Conservation (phyloP, 257 asterid species). For the Mentha longifolia region DNA sequence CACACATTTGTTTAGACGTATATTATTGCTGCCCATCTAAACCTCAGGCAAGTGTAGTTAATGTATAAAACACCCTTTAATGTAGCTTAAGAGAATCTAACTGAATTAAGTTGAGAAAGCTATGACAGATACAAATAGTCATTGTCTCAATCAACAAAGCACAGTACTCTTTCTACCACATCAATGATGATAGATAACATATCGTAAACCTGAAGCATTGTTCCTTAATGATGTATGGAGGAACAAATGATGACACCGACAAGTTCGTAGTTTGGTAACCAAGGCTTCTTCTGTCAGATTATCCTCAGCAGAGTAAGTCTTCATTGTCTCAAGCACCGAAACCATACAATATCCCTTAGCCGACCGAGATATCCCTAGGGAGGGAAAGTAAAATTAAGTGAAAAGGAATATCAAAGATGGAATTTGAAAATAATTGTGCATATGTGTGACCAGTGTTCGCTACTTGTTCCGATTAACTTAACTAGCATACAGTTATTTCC, state of each 20-base stretch:
- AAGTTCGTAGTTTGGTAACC: constrained; percentile 91
- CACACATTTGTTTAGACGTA: neutral
- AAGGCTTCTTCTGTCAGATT: constrained; percentile 95
- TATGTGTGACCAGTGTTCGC: neutral
- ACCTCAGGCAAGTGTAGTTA: neutral
- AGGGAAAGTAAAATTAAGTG: constrained; percentile 31
- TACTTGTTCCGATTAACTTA: constrained; percentile 6
- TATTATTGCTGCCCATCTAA: constrained; percentile 14
- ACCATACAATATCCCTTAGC: constrained; percentile 91
- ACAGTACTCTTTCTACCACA: constrained; percentile 14
- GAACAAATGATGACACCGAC: constrained; percentile 83
- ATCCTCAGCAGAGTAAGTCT: constrained; percentile 89
- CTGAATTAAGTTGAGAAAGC: constrained; percentile 13
- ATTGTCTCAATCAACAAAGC: constrained; percentile 6
- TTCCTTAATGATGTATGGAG: constrained; percentile 80
- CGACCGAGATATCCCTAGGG: constrained; percentile 86
- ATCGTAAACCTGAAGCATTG: constrained; percentile 76
- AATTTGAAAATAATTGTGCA: neutral
- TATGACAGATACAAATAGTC: neutral
- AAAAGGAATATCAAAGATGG: neutral
- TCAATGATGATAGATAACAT: constrained; percentile 22
- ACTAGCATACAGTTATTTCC: neutral
- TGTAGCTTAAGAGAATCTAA: constrained; percentile 8
- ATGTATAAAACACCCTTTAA: neutral
- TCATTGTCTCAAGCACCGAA: constrained; percentile 88